Evolutionary conservation across 176 grass and related monocot species (phyloP).

Genomic region (Rhynchospora breviuscula): DNA sequence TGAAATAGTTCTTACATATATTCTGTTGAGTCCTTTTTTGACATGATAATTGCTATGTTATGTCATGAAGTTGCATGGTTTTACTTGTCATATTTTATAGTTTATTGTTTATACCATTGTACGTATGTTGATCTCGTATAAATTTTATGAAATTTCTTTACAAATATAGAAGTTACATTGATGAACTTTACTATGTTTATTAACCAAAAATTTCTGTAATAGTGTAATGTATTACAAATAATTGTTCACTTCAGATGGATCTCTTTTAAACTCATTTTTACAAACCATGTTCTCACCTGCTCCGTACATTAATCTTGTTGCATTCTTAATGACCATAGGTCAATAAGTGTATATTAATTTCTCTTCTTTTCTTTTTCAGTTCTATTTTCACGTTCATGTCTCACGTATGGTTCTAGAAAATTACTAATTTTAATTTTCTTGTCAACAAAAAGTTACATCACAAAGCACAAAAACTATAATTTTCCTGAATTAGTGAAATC

Average conservation of each 20-base stretch:
- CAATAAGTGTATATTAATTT: not conserved
- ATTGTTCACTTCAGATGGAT: not conserved
- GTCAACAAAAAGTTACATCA: not conserved
- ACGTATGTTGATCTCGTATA: not conserved
- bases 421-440: not conserved
- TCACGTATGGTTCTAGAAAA: not conserved
- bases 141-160: not conserved
- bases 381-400: not conserved
- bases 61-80: not conserved
- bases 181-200: not conserved
- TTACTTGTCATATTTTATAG: not conserved
- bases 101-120: not conserved
- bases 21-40: too few species aligned
- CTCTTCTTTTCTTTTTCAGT: not conserved
- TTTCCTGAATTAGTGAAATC: conserved; percentile 20
- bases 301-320: too few species aligned
- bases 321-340: not conserved
- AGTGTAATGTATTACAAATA: not conserved
- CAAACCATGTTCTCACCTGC: too few species aligned
- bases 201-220: not conserved
- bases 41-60: not conserved
- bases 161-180: not conserved
- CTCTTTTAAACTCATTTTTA: too few species aligned
- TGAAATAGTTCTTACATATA: not conserved
- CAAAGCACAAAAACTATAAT: not conserved